Evolutionary conservation across 352 stramenopile genomes (phyloP), one percentile per base, ranked within the genome.

Genomic region (Phytophthora litchii): DNA sequence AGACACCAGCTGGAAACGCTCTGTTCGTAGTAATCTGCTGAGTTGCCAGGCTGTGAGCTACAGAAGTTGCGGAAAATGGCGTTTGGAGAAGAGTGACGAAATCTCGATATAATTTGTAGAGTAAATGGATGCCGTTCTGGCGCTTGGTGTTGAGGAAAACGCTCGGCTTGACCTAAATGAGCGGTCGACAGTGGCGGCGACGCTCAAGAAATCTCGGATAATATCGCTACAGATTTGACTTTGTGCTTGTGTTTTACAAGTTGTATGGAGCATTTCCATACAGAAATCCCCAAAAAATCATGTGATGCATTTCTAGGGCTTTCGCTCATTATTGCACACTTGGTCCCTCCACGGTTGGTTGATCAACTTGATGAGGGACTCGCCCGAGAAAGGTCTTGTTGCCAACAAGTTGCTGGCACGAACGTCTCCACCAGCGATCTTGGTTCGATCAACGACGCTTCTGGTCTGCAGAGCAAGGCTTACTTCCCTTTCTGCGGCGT

Each of bases 301-400:
- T 42, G 54, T 49, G 19, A 42, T 44, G 54, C 54, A 63, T 63
- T 55, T 63, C 27, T 63, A 34, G 48, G 12, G 32, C 29, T n/a
- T n/a, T n/a, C n/a, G n/a, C n/a, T 27, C 23, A 27, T 27, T 3
- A 27, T 5, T 27, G 23, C 23, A 27, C 23, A n/a, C n/a, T n/a
- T n/a, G n/a, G n/a, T n/a, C n/a, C n/a, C n/a, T n/a, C n/a, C n/a
- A n/a, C n/a, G n/a, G n/a, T n/a, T n/a, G n/a, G n/a, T n/a, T n/a
- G n/a, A n/a, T n/a, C n/a, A n/a, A n/a, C n/a, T n/a, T 27, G 23
- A 5, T 27, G 23, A 27, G 23, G 23, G 23, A 5, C 23, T n/a
- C n/a, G n/a, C n/a, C n/a, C n/a, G n/a, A n/a, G n/a, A n/a, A 27
- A 27, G 23, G 23, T 5, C 23, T 27, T 27, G 5, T 27, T 27